phyloP scores from a whole-genome alignment of 345 rosid species.

The Kandelia obovata region DNA sequence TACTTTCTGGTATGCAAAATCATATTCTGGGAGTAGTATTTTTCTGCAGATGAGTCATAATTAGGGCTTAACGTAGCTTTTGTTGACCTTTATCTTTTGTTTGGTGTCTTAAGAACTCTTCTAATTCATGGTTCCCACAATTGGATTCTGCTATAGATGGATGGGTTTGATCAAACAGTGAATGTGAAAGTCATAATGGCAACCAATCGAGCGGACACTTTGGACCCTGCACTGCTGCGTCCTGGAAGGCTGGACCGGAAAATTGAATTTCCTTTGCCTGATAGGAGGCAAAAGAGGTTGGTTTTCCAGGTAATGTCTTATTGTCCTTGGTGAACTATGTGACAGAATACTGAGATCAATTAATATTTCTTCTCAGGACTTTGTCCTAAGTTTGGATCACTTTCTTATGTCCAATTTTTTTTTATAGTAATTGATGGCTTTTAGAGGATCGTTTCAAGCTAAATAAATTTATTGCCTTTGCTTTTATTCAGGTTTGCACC shows the following conservation, averaged over 20 bases:
- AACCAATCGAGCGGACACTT: slow-evolving; percentile 25
- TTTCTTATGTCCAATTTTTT: not conserved
- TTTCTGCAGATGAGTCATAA: not conserved
- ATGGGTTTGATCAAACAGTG: slow-evolving; percentile 85
- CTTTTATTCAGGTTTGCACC: slow-evolving; percentile 82
- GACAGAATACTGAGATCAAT: not conserved
- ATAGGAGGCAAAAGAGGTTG: slow-evolving; percentile 13
- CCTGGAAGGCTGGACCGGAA: slow-evolving; percentile 27
- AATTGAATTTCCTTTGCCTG: slow-evolving; percentile 23
- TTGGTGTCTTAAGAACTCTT: not conserved
- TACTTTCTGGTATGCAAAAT: not conserved
- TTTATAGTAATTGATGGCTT: not conserved
- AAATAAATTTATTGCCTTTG: not conserved
- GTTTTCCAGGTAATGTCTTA: slow-evolving; percentile 7
- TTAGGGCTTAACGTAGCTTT: not conserved
- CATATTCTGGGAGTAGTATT: too few relatives aligned
- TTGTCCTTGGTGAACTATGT: not conserved
- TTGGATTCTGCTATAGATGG: slow-evolving; percentile 39
- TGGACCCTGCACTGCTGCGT: slow-evolving; percentile 29
- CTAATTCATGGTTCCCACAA: not conserved
- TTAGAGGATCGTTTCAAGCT: not conserved
- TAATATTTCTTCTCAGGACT: not conserved
- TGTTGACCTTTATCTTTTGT: not conserved
- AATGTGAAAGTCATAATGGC: slow-evolving; percentile 45
- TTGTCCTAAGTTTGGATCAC: not conserved